Percentiles rank a stretch among this genome's conserved stretches.
phyloP scores from a whole-genome alignment of 73 alveolate species.

The Tetrahymena borealis region DNA sequence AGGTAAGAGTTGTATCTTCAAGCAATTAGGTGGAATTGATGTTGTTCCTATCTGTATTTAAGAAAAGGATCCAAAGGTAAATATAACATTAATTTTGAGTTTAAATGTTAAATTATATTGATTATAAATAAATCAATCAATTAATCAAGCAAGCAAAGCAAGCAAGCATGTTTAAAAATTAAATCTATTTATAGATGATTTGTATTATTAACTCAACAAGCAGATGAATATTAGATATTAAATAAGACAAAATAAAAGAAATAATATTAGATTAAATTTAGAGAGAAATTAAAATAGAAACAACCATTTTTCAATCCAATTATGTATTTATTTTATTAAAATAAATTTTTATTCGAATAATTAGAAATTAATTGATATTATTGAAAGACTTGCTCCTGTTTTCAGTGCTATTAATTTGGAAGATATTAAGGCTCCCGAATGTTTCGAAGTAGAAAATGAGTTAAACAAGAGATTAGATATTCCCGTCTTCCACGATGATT shows the following conservation, averaged over 20 bases:
- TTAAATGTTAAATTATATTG: too few species aligned
- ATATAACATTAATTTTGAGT: background rate
- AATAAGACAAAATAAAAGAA: conserved; percentile 2
- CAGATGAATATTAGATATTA: too few species aligned
- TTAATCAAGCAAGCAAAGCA: too few species aligned
- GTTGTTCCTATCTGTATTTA: conserved; percentile 56
- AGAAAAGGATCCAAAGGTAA: conserved; percentile 52
- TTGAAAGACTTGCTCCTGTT: conserved; percentile 57
- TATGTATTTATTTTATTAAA: background rate
- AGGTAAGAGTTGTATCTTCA: conserved; percentile 74
- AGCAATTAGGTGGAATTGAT: conserved; percentile 66
- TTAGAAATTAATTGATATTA: conserved; percentile 36
- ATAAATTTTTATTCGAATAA: background rate
- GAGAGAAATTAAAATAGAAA: background rate
- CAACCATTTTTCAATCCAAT: background rate
- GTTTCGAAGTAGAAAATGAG: conserved; percentile 63
- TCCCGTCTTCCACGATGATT: conserved; percentile 81
- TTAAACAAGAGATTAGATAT: conserved; percentile 53
- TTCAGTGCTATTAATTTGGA: conserved; percentile 75
- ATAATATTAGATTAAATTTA: background rate
- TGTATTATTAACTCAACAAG: too few species aligned
- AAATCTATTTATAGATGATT: too few species aligned
- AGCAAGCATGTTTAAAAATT: too few species aligned
- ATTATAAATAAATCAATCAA: too few species aligned
- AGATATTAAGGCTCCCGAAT: conserved; percentile 80